phyloP scores from a whole-genome alignment of 2,329 filamentous ascomycete genomes.

The Scedosporium dehoogii region DNA sequence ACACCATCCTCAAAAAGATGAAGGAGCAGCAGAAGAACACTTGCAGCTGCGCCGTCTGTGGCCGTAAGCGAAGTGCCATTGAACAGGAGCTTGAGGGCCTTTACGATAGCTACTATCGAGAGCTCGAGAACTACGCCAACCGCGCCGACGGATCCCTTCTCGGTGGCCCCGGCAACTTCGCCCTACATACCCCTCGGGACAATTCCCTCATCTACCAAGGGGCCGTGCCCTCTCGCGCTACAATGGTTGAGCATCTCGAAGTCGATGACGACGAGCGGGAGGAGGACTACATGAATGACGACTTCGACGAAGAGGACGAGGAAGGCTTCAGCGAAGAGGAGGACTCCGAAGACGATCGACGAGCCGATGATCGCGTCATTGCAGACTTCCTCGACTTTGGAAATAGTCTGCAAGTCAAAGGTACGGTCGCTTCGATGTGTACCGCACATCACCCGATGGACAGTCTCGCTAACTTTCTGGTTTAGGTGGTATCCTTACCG shows the following conservation, averaged over 20 bases:
- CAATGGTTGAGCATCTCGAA: conserved; percentile 58
- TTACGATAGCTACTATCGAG: conserved; percentile 97
- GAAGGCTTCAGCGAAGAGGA: conserved; percentile 54
- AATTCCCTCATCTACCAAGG: conserved; percentile 47
- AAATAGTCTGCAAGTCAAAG: conserved; percentile 91
- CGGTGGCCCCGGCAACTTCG: conserved; percentile 48
- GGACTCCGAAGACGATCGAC: conserved; percentile 58
- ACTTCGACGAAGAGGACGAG: conserved; percentile 46
- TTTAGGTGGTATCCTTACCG: conserved; percentile 91
- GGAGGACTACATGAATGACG: conserved; percentile 43
- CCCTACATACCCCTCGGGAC: conserved; percentile 47
- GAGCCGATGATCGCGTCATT: conserved; percentile 52
- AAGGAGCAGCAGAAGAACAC: conserved; percentile 99
- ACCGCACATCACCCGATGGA: conserved; percentile 21
- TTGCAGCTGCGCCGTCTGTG: conserved; percentile 95
- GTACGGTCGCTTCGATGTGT: conserved; percentile 41
- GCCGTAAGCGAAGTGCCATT: conserved; percentile 89
- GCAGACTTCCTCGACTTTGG: conserved; percentile 95
- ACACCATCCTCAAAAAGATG: conserved; percentile 97
- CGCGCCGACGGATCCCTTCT: conserved; percentile 45
- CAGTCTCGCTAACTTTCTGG: conserved; percentile 31
- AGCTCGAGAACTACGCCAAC: conserved; percentile 95
- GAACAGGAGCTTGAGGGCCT: conserved; percentile 96
- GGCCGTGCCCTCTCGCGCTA: conserved; percentile 64
- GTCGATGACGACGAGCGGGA: conserved; percentile 43